phyloP scores from a whole-genome alignment of 1,139 yeast species.

The Yamadazyma membranifaciens region DNA sequence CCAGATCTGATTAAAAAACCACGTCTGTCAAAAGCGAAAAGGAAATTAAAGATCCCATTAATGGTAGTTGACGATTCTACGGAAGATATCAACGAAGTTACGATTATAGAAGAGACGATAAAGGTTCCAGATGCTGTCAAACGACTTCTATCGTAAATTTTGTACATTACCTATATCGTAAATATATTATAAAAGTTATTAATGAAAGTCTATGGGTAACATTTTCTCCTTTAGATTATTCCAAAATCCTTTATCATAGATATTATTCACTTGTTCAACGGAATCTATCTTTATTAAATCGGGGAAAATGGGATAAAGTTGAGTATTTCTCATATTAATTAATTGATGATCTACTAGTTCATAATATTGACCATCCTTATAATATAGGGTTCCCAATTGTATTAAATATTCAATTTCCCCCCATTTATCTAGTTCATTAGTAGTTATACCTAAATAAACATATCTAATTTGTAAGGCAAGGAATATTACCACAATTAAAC shows the following conservation, averaged over 20 bases:
- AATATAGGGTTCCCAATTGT: conserved; percentile 30
- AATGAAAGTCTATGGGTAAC: conserved; percentile 2
- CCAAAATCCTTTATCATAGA: conserved; percentile 68
- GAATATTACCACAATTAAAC: conserved; percentile 56
- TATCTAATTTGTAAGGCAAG: conserved; percentile 59
- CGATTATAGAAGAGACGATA: background rate
- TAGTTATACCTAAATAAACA: conserved; percentile 81
- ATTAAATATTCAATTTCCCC: conserved; percentile 64
- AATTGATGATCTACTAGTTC: conserved; percentile 20
- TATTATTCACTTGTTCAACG: conserved; percentile 48
- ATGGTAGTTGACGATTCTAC: background rate
- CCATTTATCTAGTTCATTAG: conserved; percentile 89
- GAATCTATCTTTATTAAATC: conserved; percentile 8
- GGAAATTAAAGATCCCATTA: conserved; percentile 7
- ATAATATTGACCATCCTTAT: conserved; percentile 15
- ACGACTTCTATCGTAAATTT: background rate
- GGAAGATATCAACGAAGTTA: conserved; percentile 3
- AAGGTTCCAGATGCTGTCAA: conserved; percentile 6
- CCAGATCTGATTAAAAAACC: no score
- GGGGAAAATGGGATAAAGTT: conserved; percentile 7
- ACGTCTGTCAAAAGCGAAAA: conserved; percentile 1
- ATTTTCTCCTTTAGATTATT: conserved; percentile 36
- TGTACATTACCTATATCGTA: background rate
- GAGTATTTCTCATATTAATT: conserved; percentile 13
- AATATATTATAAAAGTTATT: background rate